A percentile compares a stretch with the other conserved stretches of the same genome.
Evolutionary conservation across 2,329 filamentous ascomycete species (phyloP).

Genomic region (Penicillium sp.): DNA sequence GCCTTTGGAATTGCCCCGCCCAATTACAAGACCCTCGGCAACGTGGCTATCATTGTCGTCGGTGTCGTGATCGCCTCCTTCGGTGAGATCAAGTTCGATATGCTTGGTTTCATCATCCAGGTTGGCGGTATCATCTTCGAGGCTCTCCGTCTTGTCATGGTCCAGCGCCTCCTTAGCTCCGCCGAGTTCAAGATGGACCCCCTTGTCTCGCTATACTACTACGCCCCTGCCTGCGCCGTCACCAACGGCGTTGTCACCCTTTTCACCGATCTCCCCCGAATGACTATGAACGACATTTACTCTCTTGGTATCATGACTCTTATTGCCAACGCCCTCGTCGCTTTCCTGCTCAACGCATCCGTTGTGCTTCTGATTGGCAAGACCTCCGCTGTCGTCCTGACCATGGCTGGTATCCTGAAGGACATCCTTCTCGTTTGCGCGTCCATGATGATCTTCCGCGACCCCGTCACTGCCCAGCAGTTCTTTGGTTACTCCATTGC

Average conservation of each 20-base stretch:
- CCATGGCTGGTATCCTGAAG: conserved; percentile 75
- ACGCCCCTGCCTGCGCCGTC: conserved; percentile 70
- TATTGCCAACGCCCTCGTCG: conserved; percentile 65
- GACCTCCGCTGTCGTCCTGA: conserved; percentile 76
- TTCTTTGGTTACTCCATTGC: conserved; percentile 70
- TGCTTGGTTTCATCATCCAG: conserved; percentile 61
- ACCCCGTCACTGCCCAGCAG: conserved; percentile 63
- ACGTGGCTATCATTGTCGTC: conserved; percentile 87
- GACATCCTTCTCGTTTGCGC: conserved; percentile 71
- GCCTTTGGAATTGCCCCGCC: conserved; percentile 72
- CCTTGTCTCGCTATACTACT: conserved; percentile 82
- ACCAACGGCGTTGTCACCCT: conserved; percentile 68
- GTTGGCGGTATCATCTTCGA: conserved; percentile 70
- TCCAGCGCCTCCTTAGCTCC: conserved; percentile 68
- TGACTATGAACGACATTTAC: conserved; percentile 69
- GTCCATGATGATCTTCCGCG: conserved; percentile 70
- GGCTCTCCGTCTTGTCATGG: conserved; percentile 73
- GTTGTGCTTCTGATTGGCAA: conserved; percentile 80
- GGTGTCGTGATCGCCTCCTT: conserved; percentile 91
- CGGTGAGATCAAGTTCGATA: conserved; percentile 84
- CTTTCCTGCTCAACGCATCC: conserved; percentile 72
- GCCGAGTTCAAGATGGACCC: conserved; percentile 81
- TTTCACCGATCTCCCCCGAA: conserved; percentile 58
- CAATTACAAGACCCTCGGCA: conserved; percentile 78
- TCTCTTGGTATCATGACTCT: conserved; percentile 60